Percentiles rank a stretch among this genome's conserved stretches.
Conservation (phyloP, 257 asterid genomes). For the Galeopsis tetrahit region DNA sequence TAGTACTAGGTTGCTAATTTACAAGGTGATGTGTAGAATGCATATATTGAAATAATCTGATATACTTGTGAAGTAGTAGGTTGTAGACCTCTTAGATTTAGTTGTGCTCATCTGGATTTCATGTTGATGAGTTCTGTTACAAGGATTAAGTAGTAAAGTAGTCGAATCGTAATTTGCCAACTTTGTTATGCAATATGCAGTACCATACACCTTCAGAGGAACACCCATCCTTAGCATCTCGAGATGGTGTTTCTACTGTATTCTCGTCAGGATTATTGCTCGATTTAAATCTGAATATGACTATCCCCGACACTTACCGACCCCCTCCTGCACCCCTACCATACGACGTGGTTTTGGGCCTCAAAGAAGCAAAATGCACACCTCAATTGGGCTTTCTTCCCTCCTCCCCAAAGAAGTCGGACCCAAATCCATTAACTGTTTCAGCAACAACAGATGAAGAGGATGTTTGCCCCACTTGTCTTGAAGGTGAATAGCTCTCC, state of each 20-base stretch:
- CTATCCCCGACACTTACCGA: slow-evolving; percentile 65
- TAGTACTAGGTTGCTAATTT: no score
- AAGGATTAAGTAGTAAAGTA: not conserved
- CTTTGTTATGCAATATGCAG: slow-evolving; percentile 59
- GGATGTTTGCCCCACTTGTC: slow-evolving; percentile 85
- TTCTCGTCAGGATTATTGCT: slow-evolving; percentile 49
- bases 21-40: no score
- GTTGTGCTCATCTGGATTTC: not conserved
- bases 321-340: slow-evolving; percentile 78
- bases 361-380: slow-evolving; percentile 44
- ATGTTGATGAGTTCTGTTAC: not conserved
- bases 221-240: slow-evolving; percentile 60
- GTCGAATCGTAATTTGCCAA: not conserved
- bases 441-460: slow-evolving; percentile 49
- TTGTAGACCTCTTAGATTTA: not conserved
- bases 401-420: slow-evolving; percentile 47
- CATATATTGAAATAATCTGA: not conserved
- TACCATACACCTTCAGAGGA: slow-evolving; percentile 68
- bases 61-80: no score
- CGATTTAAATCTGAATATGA: slow-evolving; percentile 64
- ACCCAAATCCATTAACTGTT: slow-evolving; percentile 35
- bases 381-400: slow-evolving; percentile 43
- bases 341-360: slow-evolving; percentile 60
- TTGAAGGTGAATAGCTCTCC: slow-evolving; percentile 58
- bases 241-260: slow-evolving; percentile 48